phyloP scores from a whole-genome alignment of 139 green algal genomes.

The Nannochloris sp. region DNA sequence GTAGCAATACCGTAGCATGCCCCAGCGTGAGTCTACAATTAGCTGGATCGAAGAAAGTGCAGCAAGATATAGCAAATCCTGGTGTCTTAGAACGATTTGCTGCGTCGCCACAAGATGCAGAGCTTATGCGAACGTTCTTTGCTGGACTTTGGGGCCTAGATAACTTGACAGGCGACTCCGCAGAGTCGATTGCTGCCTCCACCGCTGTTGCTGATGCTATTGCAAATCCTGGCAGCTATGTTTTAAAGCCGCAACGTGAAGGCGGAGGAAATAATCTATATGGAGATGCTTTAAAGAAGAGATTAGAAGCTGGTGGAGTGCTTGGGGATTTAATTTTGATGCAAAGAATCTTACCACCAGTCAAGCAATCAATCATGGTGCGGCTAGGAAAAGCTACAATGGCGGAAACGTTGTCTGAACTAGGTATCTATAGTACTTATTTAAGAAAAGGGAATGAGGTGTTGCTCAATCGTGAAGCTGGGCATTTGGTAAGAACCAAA shows the following conservation, averaged over 20 bases:
- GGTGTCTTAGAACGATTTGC: slow-evolving; percentile 64
- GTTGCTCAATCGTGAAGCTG: slow-evolving; percentile 69
- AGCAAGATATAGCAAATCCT: slow-evolving; percentile 71
- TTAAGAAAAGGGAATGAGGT: slow-evolving; percentile 41
- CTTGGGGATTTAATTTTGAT: slow-evolving; percentile 92
- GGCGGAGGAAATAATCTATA: slow-evolving; percentile 98
- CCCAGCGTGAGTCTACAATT: slow-evolving; percentile 86
- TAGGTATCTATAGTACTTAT: slow-evolving; percentile 84
- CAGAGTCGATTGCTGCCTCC: slow-evolving; percentile 24
- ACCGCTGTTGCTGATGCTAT: slow-evolving; percentile 55
- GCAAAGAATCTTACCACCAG: slow-evolving; percentile 86
- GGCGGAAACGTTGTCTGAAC: slow-evolving; percentile 80
- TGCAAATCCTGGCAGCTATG: slow-evolving; percentile 65
- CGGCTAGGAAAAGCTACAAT: slow-evolving; percentile 47
- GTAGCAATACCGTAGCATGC: slow-evolving; percentile 70
- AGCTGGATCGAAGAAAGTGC: slow-evolving; percentile 90
- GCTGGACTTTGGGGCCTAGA: slow-evolving; percentile 91
- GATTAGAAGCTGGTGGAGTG: slow-evolving; percentile 35
- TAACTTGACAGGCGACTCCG: slow-evolving; percentile 21
- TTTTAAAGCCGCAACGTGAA: slow-evolving; percentile 93
- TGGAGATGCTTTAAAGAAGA: slow-evolving; percentile 49
- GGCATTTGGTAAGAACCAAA: slow-evolving; percentile 94
- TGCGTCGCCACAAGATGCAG: slow-evolving; percentile 13
- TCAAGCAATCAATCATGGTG: slow-evolving; percentile 48
- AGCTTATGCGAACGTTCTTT: slow-evolving; percentile 69